Base-by-base conservation (phyloP, 2,329 filamentous ascomycete genomes). In the Kalaharituber pfeilii region DNA sequence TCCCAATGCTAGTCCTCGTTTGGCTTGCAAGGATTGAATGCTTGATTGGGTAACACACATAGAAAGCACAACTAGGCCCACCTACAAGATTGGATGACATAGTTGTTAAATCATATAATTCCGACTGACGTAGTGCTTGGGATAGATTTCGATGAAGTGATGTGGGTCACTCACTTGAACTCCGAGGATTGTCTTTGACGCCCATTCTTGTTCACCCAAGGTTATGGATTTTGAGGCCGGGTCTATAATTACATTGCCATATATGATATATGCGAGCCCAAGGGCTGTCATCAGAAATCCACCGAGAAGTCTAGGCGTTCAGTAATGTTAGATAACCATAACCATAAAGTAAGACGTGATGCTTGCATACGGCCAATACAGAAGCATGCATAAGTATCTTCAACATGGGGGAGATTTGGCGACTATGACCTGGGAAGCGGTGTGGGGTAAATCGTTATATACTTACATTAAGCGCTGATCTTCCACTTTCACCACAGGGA, bases 41-140 rank as follows among this genome's bases (percentile, higher is more conserved):
- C 86, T 95, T 1, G 86, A 93, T 47, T 81, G 77, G 6, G 91
- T 98, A 20, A 96, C 84, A 53, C 89, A 66, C 72, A 94, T 86
- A 7, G 89, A 52, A 13, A 60, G 53, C 28, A 50, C 52, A 7
- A 45, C 42, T 36, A 45, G 18, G 59, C 70, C 64, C 69, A 78
- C 74, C 70, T 87, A 82, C n/a, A 76, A 65, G 22, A 22, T 22
- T 4, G 7, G 20, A 39, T 39, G 3, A 39, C 33, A 39, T 39
- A 39, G 33, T 2, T 39, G 20, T 5, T 39, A 47, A 13, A 47
- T 5, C n/a, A 25, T 3, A 47, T 27, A 42, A n/a, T n/a, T n/a
- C n/a, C n/a, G n/a, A n/a, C n/a, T n/a, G n/a, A n/a, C n/a, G n/a
- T n/a, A n/a, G n/a, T n/a, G n/a, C n/a, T n/a, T n/a, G n/a, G n/a